phyloP scores from a whole-genome alignment of 805 yeast species.

The Saturnispora diversa region DNA sequence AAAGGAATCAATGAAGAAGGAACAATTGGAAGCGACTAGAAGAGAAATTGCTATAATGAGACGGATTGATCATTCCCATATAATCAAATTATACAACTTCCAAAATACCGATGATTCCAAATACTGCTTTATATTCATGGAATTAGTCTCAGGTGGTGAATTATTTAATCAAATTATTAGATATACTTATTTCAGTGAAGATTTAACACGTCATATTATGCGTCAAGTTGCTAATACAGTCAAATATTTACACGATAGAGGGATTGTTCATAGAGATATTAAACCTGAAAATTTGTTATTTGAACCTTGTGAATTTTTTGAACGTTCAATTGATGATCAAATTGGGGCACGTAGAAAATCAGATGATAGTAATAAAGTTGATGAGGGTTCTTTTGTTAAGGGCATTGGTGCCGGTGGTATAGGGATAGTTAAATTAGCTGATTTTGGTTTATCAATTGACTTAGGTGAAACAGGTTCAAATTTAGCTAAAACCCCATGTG shows the following conservation, averaged over 20 bases:
- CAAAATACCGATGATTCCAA: slow-evolving; percentile 38
- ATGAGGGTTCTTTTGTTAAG: slow-evolving; percentile 50
- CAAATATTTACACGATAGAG: slow-evolving; percentile 62
- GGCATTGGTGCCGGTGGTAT: slow-evolving; percentile 57
- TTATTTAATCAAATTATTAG: slow-evolving; percentile 74
- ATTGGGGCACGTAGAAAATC: slow-evolving; percentile 40
- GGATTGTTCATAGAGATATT: slow-evolving; percentile 72
- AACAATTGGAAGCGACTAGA: slow-evolving; percentile 48
- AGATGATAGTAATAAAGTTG: slow-evolving; percentile 52
- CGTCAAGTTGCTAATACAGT: slow-evolving; percentile 63
- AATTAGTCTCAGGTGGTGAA: slow-evolving; percentile 71
- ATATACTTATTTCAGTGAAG: slow-evolving; percentile 67
- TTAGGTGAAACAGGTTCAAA: slow-evolving; percentile 28
- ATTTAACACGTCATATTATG: slow-evolving; percentile 63
- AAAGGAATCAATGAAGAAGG: slow-evolving; percentile 45
- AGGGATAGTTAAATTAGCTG: slow-evolving; percentile 58
- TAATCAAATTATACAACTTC: slow-evolving; percentile 47
- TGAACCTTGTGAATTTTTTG: slow-evolving; percentile 42
- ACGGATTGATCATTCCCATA: slow-evolving; percentile 51
- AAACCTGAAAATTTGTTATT: slow-evolving; percentile 74
- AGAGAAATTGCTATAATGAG: slow-evolving; percentile 73
- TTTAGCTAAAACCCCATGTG: slow-evolving; percentile 62
- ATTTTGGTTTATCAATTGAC: slow-evolving; percentile 61
- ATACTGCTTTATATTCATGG: slow-evolving; percentile 58
- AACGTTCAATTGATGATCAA: slow-evolving; percentile 35